phyloP scores from a whole-genome alignment of 2,329 filamentous ascomycete genomes.

The Venturia effusa region DNA sequence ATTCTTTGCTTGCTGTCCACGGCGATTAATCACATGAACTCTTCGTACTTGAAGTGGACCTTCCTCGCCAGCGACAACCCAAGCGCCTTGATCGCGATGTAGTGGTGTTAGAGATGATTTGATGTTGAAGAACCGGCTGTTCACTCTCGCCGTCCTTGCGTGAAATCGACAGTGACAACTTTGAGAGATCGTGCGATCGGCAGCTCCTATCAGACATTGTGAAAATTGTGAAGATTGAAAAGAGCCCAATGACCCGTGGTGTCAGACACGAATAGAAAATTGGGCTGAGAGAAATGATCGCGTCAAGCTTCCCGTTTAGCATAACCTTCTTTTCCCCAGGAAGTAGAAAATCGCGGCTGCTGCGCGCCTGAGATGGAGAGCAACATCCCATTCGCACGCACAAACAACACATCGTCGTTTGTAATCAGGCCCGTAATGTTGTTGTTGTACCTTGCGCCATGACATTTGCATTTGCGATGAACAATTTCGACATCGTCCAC shows the following conservation, averaged over 20 bases:
- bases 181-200: background rate
- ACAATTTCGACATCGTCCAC: background rate
- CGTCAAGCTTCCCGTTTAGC: too few species aligned
- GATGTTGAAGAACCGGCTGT: background rate
- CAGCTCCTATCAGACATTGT: background rate
- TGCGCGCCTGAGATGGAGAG: too few species aligned
- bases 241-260: background rate
- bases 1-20: background rate
- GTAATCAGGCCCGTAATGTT: background rate
- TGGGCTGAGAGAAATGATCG: background rate
- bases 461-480: too few species aligned
- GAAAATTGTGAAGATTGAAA: background rate
- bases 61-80: background rate
- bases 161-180: background rate
- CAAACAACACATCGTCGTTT: background rate
- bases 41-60: background rate
- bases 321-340: too few species aligned
- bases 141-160: background rate
- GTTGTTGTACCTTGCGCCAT: background rate
- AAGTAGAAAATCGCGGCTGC: too few species aligned
- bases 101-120: slow-evolving; percentile 7
- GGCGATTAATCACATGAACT: background rate
- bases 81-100: background rate
- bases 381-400: too few species aligned
- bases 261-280: too few species aligned